phyloP scores from a whole-genome alignment of 106 monocot species.

The Platanthera guangdongensis region DNA sequence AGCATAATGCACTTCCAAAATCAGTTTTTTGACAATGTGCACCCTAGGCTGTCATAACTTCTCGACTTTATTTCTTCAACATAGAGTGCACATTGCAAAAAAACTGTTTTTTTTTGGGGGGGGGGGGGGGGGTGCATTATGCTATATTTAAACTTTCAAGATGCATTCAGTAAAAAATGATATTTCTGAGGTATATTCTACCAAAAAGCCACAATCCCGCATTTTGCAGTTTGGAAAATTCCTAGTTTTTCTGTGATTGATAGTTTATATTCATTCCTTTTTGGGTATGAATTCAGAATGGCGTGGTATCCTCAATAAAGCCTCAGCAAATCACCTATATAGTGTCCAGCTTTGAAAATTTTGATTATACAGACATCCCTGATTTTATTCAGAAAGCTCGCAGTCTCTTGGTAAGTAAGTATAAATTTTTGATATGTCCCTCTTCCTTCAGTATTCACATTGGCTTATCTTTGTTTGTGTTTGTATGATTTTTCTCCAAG shows the following conservation, averaged over 20 bases:
- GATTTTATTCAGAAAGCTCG: slow-evolving; percentile 69
- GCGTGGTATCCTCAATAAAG: slow-evolving; percentile 67
- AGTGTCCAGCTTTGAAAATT: slow-evolving; percentile 68
- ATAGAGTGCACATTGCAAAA: too few species aligned
- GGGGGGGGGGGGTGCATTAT: too few species aligned
- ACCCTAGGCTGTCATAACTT: too few species aligned
- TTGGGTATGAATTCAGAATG: slow-evolving; percentile 56
- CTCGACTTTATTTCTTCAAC: too few species aligned
- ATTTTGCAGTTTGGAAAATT: not conserved
- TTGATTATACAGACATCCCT: slow-evolving; percentile 48
- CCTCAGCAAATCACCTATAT: slow-evolving; percentile 90
- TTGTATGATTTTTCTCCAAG: slow-evolving; percentile 24
- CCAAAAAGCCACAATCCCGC: not conserved
- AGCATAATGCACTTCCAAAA: too few species aligned
- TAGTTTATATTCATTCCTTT: not conserved
- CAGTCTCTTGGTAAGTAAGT: slow-evolving; percentile 61
- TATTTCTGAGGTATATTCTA: too few species aligned
- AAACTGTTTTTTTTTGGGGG: too few species aligned
- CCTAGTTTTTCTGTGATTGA: not conserved
- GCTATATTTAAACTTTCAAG: too few species aligned
- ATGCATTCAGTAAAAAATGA: too few species aligned
- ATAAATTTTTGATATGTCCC: not conserved
- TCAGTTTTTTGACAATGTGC: too few species aligned
- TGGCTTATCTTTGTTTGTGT: not conserved
- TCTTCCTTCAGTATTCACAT: not conserved